These are phyloP conservation scores for Fusarium haematococcum DNA, from an alignment of 2,329 filamentous ascomycete species.

Conservation along the genomic window DNA sequence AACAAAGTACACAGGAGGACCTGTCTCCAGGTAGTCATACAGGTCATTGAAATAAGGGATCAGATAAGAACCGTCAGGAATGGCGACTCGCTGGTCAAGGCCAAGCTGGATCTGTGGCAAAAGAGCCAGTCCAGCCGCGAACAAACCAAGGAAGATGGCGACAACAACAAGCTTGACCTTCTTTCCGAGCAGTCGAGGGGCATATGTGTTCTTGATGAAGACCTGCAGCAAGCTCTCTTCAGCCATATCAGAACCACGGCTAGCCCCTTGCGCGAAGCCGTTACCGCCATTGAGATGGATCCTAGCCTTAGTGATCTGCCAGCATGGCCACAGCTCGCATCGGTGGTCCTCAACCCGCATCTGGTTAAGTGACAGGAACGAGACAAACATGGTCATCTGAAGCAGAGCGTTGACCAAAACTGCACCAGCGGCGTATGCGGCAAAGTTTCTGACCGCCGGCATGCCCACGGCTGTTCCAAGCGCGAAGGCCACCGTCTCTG, in stretches of 20 bases:
- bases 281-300: constrained; percentile 71
- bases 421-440: constrained; percentile 93
- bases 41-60: constrained; percentile 98
- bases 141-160: constrained; percentile 85
- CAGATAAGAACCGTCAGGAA: constrained; percentile 93
- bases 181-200: constrained; percentile 82
- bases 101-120: constrained; percentile 88
- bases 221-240: constrained; percentile 87
- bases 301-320: constrained; percentile 81
- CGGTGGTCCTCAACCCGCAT: constrained; percentile 87
- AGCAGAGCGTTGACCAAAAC: constrained; percentile 98
- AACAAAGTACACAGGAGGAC: constrained; percentile 96
- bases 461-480: constrained; percentile 95
- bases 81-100: constrained; percentile 92
- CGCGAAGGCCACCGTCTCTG: constrained; percentile 93
- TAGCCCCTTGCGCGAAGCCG: constrained; percentile 66
- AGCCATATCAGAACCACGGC: constrained; percentile 76
- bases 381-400: constrained; percentile 97
- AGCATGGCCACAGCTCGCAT: constrained; percentile 91
- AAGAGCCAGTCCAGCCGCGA: constrained; percentile 86
- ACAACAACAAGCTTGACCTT: constrained; percentile 83
- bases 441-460: constrained; percentile 98
- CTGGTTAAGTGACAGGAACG: constrained; percentile 91
- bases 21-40: constrained; percentile 90
- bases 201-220: constrained; percentile 92